Evolutionary conservation across 1,284 basidiomycete species (phyloP), one percentile per base, ranked within the genome.

Genomic region (Coniophora puteana): DNA sequence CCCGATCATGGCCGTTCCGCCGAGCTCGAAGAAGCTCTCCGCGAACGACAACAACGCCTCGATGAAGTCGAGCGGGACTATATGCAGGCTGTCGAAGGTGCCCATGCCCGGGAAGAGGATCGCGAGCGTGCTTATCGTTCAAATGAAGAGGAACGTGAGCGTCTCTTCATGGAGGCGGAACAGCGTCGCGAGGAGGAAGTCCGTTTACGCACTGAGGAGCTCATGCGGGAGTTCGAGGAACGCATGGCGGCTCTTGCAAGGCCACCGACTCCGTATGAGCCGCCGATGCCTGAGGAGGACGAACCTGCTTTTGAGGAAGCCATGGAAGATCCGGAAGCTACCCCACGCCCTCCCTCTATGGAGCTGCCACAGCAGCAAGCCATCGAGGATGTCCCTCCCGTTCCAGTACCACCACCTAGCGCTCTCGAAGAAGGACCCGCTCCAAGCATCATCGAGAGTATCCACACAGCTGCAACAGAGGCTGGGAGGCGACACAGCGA

Each of bases 121-220:
- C 72, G 83, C 10, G 83, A 88, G 45, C 57, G 58, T 4, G 74
- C 78, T 26, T 87, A 83, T 63, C 71, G 74, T 12, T 64, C 65
- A 1, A 72, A 76, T 48, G 86, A 89, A 57, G 76, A 80, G 8
- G 78, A 77, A 39, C 67, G 85, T 13, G 69, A 83, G 16, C 72
- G 65, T 5, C 57, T 80, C 3, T 88, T 88, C 58, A 50, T 68
- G 25, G 75, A 82, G 3, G 68, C 68, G 36, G 80, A 88, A 51
- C 67, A 63, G 1, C 67, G 72, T 26, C 68, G 85, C 29, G 74
- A 77, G 12, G 63, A 67, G 30, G 76, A 80, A 48, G 66, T 75
- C 12, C 61, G 64, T 35, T 67, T 75, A 35, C 71, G 75, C 13
- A 63, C 69, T 13, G 74, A 83, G 3, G 67, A 63, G 11, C 62